These are phyloP conservation scores for Colletotrichum truncatum DNA, from an alignment of 2,329 filamentous ascomycete species.

Conservation along the genomic window DNA sequence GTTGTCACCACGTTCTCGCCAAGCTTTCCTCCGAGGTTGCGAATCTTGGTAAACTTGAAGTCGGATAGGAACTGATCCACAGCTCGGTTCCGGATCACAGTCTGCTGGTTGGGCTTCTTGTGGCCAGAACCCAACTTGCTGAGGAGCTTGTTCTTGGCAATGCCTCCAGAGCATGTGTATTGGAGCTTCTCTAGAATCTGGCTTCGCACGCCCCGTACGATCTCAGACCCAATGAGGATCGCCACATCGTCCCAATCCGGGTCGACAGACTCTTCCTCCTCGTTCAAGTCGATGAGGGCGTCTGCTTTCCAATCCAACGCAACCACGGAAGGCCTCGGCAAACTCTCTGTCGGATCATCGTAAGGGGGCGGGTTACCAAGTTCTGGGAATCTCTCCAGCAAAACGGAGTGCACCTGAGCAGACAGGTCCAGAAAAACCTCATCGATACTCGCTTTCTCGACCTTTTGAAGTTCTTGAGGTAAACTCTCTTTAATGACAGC, in stretches of 20 bases:
- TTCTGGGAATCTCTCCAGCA: slow-evolving; percentile 82
- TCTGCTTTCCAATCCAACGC: slow-evolving; percentile 86
- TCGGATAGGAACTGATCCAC: slow-evolving; percentile 79
- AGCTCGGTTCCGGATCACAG: slow-evolving; percentile 89
- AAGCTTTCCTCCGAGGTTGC: slow-evolving; percentile 93
- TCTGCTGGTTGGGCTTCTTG: slow-evolving; percentile 95
- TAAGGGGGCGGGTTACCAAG: slow-evolving; percentile 74
- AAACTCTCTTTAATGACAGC: slow-evolving; percentile 79
- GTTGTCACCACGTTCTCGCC: slow-evolving; percentile 85
- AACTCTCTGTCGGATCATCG: slow-evolving; percentile 73
- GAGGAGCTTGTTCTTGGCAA: slow-evolving; percentile 93
- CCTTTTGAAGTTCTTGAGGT: slow-evolving; percentile 70
- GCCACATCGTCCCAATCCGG: slow-evolving; percentile 97
- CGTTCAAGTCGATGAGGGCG: slow-evolving; percentile 81
- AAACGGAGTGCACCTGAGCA: slow-evolving; percentile 78
- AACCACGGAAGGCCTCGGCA: slow-evolving; percentile 75
- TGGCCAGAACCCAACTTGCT: slow-evolving; percentile 91
- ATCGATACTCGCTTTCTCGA: slow-evolving; percentile 95
- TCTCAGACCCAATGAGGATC: slow-evolving; percentile 87
- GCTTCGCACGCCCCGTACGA: slow-evolving; percentile 79
- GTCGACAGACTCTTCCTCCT: slow-evolving; percentile 79
- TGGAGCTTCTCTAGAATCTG: slow-evolving; percentile 75
- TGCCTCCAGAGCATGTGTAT: slow-evolving; percentile 92
- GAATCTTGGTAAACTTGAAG: slow-evolving; percentile 95
- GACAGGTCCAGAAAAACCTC: slow-evolving; percentile 96